A percentile compares a stretch with the other conserved stretches of the same genome.
Conservation (phyloP, 2,329 filamentous ascomycete species). For the Sporothrix luriei region DNA sequence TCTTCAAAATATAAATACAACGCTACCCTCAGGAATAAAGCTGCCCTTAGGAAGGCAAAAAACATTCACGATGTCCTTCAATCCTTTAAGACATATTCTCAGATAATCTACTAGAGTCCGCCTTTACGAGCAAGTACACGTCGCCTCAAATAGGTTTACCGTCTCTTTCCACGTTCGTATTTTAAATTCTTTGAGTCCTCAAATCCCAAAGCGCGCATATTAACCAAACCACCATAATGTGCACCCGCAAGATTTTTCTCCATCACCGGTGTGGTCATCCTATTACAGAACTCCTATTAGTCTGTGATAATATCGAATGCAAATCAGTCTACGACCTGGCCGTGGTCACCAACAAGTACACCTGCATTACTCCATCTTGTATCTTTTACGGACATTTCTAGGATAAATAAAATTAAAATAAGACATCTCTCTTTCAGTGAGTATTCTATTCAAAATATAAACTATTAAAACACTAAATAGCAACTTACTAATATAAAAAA, state of each 20-base stretch:
- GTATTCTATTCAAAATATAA: too few relatives aligned
- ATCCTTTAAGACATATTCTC: too few relatives aligned
- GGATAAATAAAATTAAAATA: neutral
- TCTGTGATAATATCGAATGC: constrained; percentile 41
- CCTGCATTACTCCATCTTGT: constrained; percentile 40
- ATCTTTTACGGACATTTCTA: constrained; percentile 41
- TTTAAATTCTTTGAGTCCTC: too few relatives aligned
- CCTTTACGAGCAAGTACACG: too few relatives aligned
- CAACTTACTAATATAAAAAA: too few relatives aligned
- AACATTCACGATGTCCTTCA: too few relatives aligned
- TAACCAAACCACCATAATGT: constrained; percentile 35
- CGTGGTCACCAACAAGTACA: constrained; percentile 42
- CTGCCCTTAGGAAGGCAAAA: too few relatives aligned
- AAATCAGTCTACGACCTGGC: constrained; percentile 35
- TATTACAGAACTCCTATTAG: constrained; percentile 41
- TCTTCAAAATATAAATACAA: too few relatives aligned
- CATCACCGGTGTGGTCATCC: constrained; percentile 43
- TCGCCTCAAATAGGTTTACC: too few relatives aligned
- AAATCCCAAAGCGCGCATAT: neutral
- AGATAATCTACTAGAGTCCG: too few relatives aligned
- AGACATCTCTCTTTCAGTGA: neutral
- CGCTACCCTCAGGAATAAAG: too few relatives aligned
- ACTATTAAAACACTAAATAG: constrained; percentile 22
- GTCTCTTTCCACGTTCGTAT: too few relatives aligned
- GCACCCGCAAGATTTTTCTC: constrained; percentile 41